Conservation (phyloP, 129 eudicot genomes). For the Logfia minima region DNA sequence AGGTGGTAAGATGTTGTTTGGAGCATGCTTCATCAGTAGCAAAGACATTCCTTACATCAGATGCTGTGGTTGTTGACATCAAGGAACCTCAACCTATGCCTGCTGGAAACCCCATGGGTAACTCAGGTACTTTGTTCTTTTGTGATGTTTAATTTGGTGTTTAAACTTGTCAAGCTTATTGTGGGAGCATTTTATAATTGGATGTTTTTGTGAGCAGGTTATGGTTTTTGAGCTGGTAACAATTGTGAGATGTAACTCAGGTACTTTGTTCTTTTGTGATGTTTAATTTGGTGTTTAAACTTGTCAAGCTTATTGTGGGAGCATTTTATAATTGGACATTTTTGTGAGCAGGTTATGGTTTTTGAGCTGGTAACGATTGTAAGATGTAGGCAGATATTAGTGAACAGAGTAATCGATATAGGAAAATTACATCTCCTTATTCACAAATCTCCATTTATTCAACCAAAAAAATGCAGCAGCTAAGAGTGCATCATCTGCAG, state of each 20-base stretch:
- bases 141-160: neutral
- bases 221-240: conserved; percentile 27
- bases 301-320: neutral
- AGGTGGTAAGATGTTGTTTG: conserved; percentile 62
- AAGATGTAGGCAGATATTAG: conserved; percentile 5
- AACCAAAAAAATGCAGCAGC: neutral
- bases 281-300: neutral
- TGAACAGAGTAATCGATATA: neutral
- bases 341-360: conserved; percentile 33
- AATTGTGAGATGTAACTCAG: neutral
- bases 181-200: neutral
- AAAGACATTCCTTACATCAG: conserved; percentile 53
- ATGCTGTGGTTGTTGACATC: conserved; percentile 53
- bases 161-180: neutral
- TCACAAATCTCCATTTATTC: neutral
- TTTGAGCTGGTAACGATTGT: neutral
- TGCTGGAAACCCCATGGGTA: conserved; percentile 52
- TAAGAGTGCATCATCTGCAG: neutral
- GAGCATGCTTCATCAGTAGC: conserved; percentile 38
- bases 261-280: neutral
- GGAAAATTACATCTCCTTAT: neutral
- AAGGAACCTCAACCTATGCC: conserved; percentile 41
- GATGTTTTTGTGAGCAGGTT: conserved; percentile 18
- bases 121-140: conserved; percentile 40
- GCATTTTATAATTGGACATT: neutral